phyloP scores from a whole-genome alignment of 768 basidiomycete genomes.

The Xanthoconium purpureum region DNA sequence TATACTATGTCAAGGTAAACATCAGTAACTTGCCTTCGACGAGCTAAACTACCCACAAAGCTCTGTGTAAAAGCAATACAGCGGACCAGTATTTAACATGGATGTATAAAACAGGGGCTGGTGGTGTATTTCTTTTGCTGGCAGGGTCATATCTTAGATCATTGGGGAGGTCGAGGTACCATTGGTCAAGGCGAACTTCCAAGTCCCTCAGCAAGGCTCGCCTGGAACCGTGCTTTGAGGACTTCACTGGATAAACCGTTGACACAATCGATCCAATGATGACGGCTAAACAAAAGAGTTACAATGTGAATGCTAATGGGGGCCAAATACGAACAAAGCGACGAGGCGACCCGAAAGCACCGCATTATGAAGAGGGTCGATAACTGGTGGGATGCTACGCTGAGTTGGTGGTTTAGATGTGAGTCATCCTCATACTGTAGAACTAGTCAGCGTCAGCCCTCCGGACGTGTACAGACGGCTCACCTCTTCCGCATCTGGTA shows the following conservation, averaged over 20 bases:
- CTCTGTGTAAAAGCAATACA: slow-evolving; percentile 70
- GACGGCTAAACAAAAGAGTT: slow-evolving; percentile 43
- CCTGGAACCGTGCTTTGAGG: slow-evolving; percentile 43
- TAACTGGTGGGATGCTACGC: slow-evolving; percentile 37
- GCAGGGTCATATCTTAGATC: slow-evolving; percentile 57
- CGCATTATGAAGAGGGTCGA: slow-evolving; percentile 45
- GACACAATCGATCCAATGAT: slow-evolving; percentile 67
- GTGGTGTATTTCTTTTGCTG: slow-evolving; percentile 50
- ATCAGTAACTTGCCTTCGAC: slow-evolving; percentile 7
- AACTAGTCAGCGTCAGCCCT: slow-evolving; percentile 6
- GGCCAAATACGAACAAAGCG: slow-evolving; percentile 48
- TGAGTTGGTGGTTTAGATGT: slow-evolving; percentile 49
- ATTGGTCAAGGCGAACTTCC: slow-evolving; percentile 69
- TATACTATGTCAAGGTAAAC: slow-evolving; percentile 43
- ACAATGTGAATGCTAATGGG: slow-evolving; percentile 1
- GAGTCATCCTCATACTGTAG: slow-evolving; percentile 56
- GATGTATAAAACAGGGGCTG: slow-evolving; percentile 64
- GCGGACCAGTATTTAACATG: slow-evolving; percentile 77
- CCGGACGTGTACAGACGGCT: slow-evolving; percentile 10
- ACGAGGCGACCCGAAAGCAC: slow-evolving; percentile 53
- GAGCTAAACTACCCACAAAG: slow-evolving; percentile 56
- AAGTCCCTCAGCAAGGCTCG: slow-evolving; percentile 49
- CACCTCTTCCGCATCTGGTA: slow-evolving; percentile 57
- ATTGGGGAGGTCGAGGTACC: slow-evolving; percentile 69
- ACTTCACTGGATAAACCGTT: slow-evolving; percentile 66